These are phyloP conservation scores for Cyclotella kingstonii DNA, from an alignment of 108 stramenopile genomes.

Conservation along the genomic window DNA sequence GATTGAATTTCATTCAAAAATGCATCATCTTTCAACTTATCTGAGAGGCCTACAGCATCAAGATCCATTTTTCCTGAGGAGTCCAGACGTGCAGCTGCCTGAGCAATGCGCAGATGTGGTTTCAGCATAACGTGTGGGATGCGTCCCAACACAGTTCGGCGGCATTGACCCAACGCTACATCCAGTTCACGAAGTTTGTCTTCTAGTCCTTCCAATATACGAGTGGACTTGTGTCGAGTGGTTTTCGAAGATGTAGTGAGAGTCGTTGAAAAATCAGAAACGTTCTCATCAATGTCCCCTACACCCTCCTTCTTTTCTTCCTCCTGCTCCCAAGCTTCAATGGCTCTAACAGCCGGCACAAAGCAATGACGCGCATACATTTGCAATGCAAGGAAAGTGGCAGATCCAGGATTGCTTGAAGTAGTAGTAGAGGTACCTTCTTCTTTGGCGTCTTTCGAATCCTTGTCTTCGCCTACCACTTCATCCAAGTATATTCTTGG, in stretches of 20 bases:
- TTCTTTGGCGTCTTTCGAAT: background rate
- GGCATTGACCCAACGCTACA: slow-evolving; percentile 70
- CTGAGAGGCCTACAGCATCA: slow-evolving; percentile 55
- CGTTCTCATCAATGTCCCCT: background rate
- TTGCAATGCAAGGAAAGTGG: slow-evolving; percentile 55
- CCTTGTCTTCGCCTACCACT: slow-evolving; percentile 18
- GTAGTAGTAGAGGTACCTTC: no score
- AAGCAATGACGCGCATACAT: slow-evolving; percentile 79
- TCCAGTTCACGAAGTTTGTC: slow-evolving; percentile 80
- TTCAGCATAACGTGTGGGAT: slow-evolving; percentile 62
- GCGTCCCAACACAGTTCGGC: slow-evolving; percentile 49
- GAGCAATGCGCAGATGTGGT: slow-evolving; percentile 39
- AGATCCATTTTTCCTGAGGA: slow-evolving; percentile 49
- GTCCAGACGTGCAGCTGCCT: slow-evolving; percentile 21
- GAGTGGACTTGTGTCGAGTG: slow-evolving; percentile 28
- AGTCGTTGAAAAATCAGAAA: background rate
- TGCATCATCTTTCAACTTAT: slow-evolving; percentile 58
- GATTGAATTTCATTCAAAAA: slow-evolving; percentile 74
- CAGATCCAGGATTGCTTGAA: slow-evolving; percentile 26
- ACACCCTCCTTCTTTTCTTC: slow-evolving; percentile 15
- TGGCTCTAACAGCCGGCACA: slow-evolving; percentile 63
- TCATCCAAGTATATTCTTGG: slow-evolving; percentile 31
- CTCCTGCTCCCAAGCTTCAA: slow-evolving; percentile 31
- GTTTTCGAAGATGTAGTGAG: background rate
- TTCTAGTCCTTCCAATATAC: slow-evolving; percentile 47